Evolutionary conservation across 2,329 filamentous ascomycete species (phyloP).

Genomic region (Xylariaceae sp.): DNA sequence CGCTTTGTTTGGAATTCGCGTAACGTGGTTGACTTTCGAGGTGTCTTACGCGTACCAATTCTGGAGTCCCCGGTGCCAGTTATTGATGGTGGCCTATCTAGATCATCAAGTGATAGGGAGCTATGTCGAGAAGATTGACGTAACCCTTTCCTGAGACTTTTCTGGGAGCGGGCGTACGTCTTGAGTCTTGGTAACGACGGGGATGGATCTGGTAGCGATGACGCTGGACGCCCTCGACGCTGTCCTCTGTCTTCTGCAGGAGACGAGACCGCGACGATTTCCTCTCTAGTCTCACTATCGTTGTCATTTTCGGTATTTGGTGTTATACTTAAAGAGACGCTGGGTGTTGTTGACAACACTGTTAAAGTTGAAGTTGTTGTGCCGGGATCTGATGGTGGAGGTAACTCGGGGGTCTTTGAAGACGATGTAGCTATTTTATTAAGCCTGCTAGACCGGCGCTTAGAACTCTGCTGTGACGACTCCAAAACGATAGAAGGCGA

Average conservation of each 20-base stretch:
- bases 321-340: slow-evolving; percentile 34
- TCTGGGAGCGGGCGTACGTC: slow-evolving; percentile 30
- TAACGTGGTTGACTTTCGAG: slow-evolving; percentile 29
- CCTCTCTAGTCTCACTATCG: slow-evolving; percentile 4
- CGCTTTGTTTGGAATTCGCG: slow-evolving; percentile 24
- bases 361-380: slow-evolving; percentile 37
- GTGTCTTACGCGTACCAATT: slow-evolving; percentile 24
- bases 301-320: slow-evolving; percentile 33
- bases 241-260: slow-evolving; percentile 41
- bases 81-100: slow-evolving; percentile 48
- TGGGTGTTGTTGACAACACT: slow-evolving; percentile 37
- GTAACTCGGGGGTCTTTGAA: slow-evolving; percentile 20
- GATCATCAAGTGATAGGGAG: slow-evolving; percentile 56
- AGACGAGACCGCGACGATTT: slow-evolving; percentile 36
- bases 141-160: slow-evolving; percentile 36
- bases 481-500: slow-evolving; percentile 35
- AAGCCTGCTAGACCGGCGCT: slow-evolving; percentile 30
- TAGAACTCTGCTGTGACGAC: slow-evolving; percentile 33
- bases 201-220: slow-evolving; percentile 29
- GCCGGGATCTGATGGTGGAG: slow-evolving; percentile 26
- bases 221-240: slow-evolving; percentile 34
- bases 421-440: slow-evolving; percentile 29
- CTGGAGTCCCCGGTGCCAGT: slow-evolving; percentile 35
- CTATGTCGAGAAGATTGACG: slow-evolving; percentile 37
- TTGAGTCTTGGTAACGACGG: slow-evolving; percentile 35